Evolutionary conservation across 2,329 filamentous ascomycete species (phyloP).

Genomic region (Pseudogymnoascus sp.): DNA sequence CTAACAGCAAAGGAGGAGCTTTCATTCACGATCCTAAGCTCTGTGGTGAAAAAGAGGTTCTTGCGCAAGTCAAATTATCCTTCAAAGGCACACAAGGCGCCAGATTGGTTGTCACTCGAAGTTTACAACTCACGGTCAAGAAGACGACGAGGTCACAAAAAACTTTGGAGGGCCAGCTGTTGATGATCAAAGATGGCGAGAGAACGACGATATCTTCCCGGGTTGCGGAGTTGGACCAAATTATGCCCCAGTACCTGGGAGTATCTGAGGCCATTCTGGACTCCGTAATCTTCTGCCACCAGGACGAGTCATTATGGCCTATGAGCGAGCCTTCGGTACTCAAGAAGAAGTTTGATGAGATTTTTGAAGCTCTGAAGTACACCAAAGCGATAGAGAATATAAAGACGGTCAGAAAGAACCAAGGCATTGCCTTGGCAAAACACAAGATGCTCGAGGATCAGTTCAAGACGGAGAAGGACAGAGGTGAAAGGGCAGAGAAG

Average conservation of each 20-base stretch:
- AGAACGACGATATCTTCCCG: slow-evolving; percentile 69
- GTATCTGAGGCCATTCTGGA: slow-evolving; percentile 87
- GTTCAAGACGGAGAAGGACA: slow-evolving; percentile 76
- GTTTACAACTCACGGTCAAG: slow-evolving; percentile 76
- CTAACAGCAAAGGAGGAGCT: slow-evolving; percentile 80
- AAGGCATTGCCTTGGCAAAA: slow-evolving; percentile 64
- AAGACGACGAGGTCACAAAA: slow-evolving; percentile 69
- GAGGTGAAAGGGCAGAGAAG: slow-evolving; percentile 63
- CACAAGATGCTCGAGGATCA: slow-evolving; percentile 68
- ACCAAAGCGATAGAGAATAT: slow-evolving; percentile 96
- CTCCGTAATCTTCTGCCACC: slow-evolving; percentile 95
- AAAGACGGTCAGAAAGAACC: slow-evolving; percentile 73
- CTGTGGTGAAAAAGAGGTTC: slow-evolving; percentile 75
- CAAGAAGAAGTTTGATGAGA: slow-evolving; percentile 94
- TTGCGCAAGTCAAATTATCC: slow-evolving; percentile 83
- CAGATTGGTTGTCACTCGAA: slow-evolving; percentile 75
- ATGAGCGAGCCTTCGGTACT: slow-evolving; percentile 77
- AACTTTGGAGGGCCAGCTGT: slow-evolving; percentile 71
- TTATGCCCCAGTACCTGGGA: slow-evolving; percentile 78
- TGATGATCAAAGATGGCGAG: slow-evolving; percentile 72
- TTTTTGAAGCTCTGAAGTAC: slow-evolving; percentile 94
- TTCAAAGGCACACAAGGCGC: slow-evolving; percentile 73
- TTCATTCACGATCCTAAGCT: slow-evolving; percentile 98
- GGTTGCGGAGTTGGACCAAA: slow-evolving; percentile 69
- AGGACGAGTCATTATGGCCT: slow-evolving; percentile 95